Base-by-base conservation (phyloP, 2,329 filamentous ascomycete genomes). In the Penicillium concentricum region DNA sequence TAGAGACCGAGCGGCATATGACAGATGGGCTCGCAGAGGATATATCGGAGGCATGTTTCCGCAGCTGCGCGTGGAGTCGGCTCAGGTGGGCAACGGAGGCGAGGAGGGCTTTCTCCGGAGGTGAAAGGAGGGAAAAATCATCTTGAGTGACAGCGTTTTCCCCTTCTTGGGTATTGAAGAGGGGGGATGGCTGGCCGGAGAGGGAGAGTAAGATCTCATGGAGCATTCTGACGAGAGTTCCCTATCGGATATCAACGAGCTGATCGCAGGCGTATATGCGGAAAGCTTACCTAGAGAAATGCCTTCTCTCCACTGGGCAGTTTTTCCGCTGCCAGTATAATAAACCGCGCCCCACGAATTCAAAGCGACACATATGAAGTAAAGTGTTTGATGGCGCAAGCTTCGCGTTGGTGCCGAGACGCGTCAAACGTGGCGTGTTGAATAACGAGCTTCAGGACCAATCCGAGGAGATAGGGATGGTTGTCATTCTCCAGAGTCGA, bases 121-220 rank as follows among this genome's bases (percentile, higher is more conserved):
- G 88, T 44, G 92, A 90, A 32, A 87, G 77, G 51, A 84, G 73
- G 28, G 79, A 73, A 58, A 80, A 76, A 59, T 78, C 72, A 61
- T 76, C 65, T 58, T 74, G 72, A 75, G 88, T 74, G 70, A 82
- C 72, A 67, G 79, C 73, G 68, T 75, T 69, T 78, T 72, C 62
- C 78, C 79, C 68, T 66, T 79, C 74, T 67, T 76, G 69, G 66
- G 76, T 62, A 73, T 84, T 83, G 78, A 97, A 89, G 71, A 97
- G 85, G 65, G 92, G 89, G 63, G 93, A 97, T 62, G 90, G 89
- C 78, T 97, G 91, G 65, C 94, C 93, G 69, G 92, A 95, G 76
- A 97, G 87, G 74, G 92, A 93, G 76, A 99, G 88, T 76, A 97
- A 87, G 79, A 99, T 91, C 82, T 99, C 94, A 84, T 97, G 94